phyloP scores from a whole-genome alignment of 306 rosid species.

The Parietaria judaica region DNA sequence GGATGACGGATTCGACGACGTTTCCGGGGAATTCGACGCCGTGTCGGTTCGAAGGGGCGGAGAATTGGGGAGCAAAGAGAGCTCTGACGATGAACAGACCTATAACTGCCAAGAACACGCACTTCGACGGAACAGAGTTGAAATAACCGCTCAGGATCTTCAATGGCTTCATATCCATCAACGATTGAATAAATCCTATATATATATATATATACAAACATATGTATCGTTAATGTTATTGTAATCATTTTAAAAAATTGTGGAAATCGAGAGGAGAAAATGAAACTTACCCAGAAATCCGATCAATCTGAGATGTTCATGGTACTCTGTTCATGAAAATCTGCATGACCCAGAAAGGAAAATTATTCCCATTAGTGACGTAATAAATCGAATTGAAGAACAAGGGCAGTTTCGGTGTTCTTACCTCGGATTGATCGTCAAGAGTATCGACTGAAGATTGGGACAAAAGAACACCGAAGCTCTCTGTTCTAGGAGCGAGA shows the following conservation, averaged over 20 bases:
- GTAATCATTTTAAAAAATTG: background rate
- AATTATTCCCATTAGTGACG: background rate
- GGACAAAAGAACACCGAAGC: constrained; percentile 1
- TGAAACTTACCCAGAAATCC: constrained; percentile 9
- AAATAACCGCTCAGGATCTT: constrained; percentile 29
- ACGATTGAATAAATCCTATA: constrained; percentile 18
- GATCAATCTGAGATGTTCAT: constrained; percentile 3
- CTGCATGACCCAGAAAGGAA: constrained; percentile 14
- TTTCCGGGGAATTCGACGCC: constrained; percentile 25
- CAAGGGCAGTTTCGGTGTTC: background rate
- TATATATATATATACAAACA: background rate
- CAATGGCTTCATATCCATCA: constrained; percentile 45
- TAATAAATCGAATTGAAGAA: background rate
- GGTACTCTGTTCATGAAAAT: background rate
- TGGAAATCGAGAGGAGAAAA: background rate
- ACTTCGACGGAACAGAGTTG: constrained; percentile 52
- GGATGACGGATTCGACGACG: constrained; percentile 21
- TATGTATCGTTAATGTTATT: background rate
- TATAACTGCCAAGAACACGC: constrained; percentile 42
- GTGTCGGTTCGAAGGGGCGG: constrained; percentile 30
- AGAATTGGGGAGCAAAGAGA: constrained; percentile 37
- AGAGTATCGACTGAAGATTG: background rate
- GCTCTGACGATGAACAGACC: constrained; percentile 46
- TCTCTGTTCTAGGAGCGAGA: background rate
- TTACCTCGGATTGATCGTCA: constrained; percentile 9